Conservation (phyloP, 257 asterid species). For the Euphrasia confusa region DNA sequence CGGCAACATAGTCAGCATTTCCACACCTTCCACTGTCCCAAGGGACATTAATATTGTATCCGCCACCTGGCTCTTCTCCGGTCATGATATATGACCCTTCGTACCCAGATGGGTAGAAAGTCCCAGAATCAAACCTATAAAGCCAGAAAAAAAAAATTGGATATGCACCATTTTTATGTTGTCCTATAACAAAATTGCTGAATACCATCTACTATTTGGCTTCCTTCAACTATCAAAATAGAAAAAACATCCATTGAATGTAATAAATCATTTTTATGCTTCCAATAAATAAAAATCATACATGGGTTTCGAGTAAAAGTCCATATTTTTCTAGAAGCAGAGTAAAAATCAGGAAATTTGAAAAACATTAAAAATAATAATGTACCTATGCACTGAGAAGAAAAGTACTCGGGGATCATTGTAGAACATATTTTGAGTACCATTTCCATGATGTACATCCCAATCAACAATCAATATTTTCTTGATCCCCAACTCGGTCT, state of each 20-base stretch:
- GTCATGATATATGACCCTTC: constrained; percentile 76
- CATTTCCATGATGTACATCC: constrained; percentile 99
- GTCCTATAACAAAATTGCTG: constrained; percentile 10
- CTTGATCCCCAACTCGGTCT: constrained; percentile 73
- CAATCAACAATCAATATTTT: constrained; percentile 90
- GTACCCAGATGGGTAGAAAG: constrained; percentile 71
- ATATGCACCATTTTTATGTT: neutral
- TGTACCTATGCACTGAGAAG: constrained; percentile 97
- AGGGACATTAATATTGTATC: constrained; percentile 90
- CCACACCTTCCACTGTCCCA: constrained; percentile 83
- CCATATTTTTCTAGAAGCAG: neutral
- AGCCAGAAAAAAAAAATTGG: constrained; percentile 13
- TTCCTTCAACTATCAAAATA: no score
- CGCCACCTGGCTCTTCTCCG: constrained; percentile 86
- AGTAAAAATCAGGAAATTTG: neutral
- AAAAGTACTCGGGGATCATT: constrained; percentile 81
- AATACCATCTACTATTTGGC: neutral
- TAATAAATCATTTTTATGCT: neutral
- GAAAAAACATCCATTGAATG: no score
- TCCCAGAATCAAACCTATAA: constrained; percentile 68
- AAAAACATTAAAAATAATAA: neutral
- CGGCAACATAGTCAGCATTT: constrained; percentile 95
- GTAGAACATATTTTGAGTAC: constrained; percentile 90
- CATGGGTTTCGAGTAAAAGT: neutral
- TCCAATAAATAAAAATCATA: neutral